Conservation (phyloP, 768 basidiomycete species). For the Astraeus odoratus region DNA sequence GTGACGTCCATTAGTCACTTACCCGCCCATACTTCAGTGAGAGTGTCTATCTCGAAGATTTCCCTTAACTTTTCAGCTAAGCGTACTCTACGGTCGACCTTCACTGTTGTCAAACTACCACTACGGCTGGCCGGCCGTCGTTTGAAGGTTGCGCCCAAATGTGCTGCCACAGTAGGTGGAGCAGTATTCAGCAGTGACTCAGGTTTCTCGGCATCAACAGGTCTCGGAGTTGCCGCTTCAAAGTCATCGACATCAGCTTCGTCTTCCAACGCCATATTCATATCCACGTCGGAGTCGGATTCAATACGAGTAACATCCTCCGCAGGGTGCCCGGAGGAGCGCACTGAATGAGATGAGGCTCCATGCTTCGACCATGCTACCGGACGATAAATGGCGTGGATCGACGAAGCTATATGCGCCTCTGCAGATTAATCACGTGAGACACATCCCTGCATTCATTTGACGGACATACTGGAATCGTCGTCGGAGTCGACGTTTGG, state of each 20-base stretch:
- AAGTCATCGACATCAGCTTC: constrained; percentile 55
- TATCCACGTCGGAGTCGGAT: constrained; percentile 27
- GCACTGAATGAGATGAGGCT: constrained; percentile 17
- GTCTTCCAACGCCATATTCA: constrained; percentile 36
- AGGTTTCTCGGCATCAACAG: constrained; percentile 16
- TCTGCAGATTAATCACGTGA: constrained; percentile 21
- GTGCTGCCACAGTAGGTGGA: constrained; percentile 5
- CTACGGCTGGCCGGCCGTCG: constrained; percentile 31
- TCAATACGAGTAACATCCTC: constrained; percentile 25
- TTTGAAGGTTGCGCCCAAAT: constrained; percentile 15
- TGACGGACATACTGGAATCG: constrained; percentile 36
- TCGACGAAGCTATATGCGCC: constrained; percentile 67
- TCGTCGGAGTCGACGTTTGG: constrained; percentile 48
- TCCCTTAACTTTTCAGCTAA: constrained; percentile 86
- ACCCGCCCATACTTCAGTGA: constrained; percentile 84
- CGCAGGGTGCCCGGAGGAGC: constrained; percentile 6
- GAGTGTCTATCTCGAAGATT: constrained; percentile 75
- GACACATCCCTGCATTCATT: not conserved
- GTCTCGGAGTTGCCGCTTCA: constrained; percentile 43
- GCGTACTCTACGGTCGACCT: constrained; percentile 55
- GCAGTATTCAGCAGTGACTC: constrained; percentile 1
- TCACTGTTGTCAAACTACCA: constrained; percentile 70
- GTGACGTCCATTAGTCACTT: constrained; percentile 17
- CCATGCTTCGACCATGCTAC: constrained; percentile 57
- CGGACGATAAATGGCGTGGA: constrained; percentile 82